Evolutionary conservation across 257 asterid genomes (phyloP).

Genomic region (Hygrophila difformis): DNA sequence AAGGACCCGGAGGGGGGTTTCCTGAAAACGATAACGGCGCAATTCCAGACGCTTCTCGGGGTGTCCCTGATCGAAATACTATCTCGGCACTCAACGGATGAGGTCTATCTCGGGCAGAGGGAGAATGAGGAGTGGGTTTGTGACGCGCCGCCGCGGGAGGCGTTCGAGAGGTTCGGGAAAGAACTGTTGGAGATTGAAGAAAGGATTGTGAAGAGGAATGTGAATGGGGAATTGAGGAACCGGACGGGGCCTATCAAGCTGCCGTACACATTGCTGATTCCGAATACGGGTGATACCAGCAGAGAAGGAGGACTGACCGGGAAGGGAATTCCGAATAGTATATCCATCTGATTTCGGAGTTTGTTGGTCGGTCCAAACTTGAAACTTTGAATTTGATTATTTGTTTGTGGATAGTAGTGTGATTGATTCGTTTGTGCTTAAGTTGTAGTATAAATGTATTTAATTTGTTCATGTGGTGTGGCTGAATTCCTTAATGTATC

Average conservation of each 20-base stretch:
- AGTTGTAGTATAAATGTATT: too few species aligned
- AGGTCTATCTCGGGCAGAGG: conserved; percentile 64
- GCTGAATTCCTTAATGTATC: too few species aligned
- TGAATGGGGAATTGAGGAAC: not conserved
- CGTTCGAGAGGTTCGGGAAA: conserved; percentile 35
- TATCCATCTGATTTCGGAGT: conserved; percentile 55
- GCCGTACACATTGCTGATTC: conserved; percentile 30
- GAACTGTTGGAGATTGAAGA: conserved; percentile 34
- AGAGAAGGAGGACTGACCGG: conserved; percentile 54
- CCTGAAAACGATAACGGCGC: conserved; percentile 71
- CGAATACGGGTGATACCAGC: conserved; percentile 33
- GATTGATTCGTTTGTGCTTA: too few species aligned
- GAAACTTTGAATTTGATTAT: too few species aligned
- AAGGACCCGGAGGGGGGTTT: conserved; percentile 39
- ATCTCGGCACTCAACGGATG: conserved; percentile 66
- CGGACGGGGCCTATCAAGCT: not conserved
- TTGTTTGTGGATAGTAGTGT: too few species aligned
- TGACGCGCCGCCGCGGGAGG: conserved; percentile 30
- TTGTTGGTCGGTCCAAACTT: too few species aligned
- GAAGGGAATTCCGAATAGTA: conserved; percentile 68
- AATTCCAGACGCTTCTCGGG: conserved; percentile 59
- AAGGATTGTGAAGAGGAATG: conserved; percentile 34
- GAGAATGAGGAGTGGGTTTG: conserved; percentile 45
- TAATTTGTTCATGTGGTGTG: too few species aligned
- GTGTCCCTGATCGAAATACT: conserved; percentile 59